Percentiles rank a stretch among this genome's conserved stretches.
phyloP scores from a whole-genome alignment of 2,329 filamentous ascomycete genomes.

The Massarina eburnea region DNA sequence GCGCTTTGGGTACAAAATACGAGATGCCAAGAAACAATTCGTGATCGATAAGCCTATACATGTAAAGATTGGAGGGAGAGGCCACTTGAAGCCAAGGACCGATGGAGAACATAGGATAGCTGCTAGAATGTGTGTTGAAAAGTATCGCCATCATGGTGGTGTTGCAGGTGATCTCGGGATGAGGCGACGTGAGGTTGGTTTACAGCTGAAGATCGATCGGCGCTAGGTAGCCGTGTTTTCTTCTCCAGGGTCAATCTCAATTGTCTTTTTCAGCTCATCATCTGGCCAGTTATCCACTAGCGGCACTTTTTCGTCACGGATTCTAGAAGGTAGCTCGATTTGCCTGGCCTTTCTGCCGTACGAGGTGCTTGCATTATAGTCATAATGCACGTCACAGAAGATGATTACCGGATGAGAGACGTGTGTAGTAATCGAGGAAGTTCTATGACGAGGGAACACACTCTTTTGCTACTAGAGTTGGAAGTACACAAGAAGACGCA shows the following conservation, averaged over 20 bases:
- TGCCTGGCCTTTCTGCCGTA: not conserved
- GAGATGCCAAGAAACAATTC: not conserved
- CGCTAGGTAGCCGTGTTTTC: constrained; percentile 2
- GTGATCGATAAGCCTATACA: not conserved
- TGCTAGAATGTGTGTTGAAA: too few species aligned
- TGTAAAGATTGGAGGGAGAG: not conserved
- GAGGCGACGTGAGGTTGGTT: constrained; percentile 7
- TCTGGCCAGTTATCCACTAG: not conserved
- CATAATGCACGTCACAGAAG: not conserved
- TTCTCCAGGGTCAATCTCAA: constrained; percentile 1
- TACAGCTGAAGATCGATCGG: constrained; percentile 8
- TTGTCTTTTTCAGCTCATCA: constrained; percentile 5
- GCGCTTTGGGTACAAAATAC: constrained; percentile 1
- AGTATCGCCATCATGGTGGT: not conserved
- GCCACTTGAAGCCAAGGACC: not conserved
- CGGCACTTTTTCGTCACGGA: too few species aligned
- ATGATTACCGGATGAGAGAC: not conserved
- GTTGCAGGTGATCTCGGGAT: not conserved
- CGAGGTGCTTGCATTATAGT: not conserved
- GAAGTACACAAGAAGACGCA: too few species aligned
- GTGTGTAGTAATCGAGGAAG: too few species aligned
- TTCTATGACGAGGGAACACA: too few species aligned
- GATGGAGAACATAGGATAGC: too few species aligned
- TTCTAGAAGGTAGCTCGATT: too few species aligned
- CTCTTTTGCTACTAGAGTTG: too few species aligned